phyloP scores from a whole-genome alignment of 2,329 filamentous ascomycete genomes.

The Ceratocystis ficicola region DNA sequence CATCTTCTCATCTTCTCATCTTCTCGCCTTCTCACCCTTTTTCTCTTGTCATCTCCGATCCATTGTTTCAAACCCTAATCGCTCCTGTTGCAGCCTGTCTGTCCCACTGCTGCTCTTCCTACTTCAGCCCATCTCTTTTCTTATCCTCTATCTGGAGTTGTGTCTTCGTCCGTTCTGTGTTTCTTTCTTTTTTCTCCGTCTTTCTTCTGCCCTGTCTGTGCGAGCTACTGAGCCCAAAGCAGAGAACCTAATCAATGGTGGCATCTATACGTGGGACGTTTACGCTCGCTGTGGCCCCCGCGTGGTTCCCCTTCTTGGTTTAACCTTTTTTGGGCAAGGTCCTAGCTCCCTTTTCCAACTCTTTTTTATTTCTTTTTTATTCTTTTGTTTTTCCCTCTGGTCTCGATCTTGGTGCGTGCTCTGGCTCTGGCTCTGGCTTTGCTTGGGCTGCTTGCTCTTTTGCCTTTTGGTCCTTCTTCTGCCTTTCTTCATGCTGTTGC shows the following conservation, averaged over 20 bases:
- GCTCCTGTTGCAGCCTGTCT: neutral
- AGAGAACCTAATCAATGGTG: neutral
- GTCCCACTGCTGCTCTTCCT: neutral
- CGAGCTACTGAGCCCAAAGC: neutral
- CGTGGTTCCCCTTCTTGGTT: constrained; percentile 5
- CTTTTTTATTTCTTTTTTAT: neutral
- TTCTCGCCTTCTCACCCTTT: neutral
- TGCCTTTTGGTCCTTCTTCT: neutral
- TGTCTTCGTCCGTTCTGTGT: neutral
- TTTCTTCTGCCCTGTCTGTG: neutral
- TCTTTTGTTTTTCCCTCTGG: neutral
- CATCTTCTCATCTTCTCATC: neutral
- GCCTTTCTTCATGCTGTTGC: neutral
- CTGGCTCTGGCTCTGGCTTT: neutral
- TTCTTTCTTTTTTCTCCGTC: neutral
- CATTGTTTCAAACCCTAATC: neutral
- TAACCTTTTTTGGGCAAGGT: constrained; percentile 8
- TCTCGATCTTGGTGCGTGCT: neutral
- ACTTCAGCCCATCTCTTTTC: neutral
- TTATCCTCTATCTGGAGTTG: neutral
- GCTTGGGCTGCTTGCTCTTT: neutral
- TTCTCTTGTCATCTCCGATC: neutral
- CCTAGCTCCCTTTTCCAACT: constrained; percentile 1
- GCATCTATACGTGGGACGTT: neutral
- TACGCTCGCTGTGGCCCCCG: neutral